A percentile compares a stretch with the other conserved stretches of the same genome.
Conservation (phyloP, 2,329 filamentous ascomycete genomes). For the Aureobasidium sp. region DNA sequence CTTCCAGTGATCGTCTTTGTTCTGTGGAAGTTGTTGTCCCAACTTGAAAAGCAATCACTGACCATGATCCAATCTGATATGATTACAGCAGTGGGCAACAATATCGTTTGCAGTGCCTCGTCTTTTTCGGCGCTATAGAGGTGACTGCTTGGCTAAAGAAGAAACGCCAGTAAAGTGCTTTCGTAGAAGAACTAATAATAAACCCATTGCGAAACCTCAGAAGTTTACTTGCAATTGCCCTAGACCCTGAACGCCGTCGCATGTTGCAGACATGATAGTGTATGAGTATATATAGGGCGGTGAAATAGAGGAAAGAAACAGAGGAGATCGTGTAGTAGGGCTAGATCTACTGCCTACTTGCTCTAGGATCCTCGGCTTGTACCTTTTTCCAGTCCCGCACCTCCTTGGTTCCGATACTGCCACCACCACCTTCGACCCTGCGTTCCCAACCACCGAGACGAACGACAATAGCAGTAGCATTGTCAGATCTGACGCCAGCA, state of each 20-base stretch:
- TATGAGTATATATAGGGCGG: not conserved
- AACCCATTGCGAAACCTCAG: not conserved
- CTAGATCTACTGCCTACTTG: slow-evolving; percentile 2
- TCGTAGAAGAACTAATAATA: not conserved
- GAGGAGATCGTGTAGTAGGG: not conserved
- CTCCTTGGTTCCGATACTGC: slow-evolving; percentile 87
- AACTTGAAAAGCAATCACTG: no score
- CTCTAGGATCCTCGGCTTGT: slow-evolving; percentile 68
- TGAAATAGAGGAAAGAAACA: not conserved
- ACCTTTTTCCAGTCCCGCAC: slow-evolving; percentile 73
- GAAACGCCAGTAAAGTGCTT: not conserved
- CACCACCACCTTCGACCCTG: slow-evolving; percentile 74
- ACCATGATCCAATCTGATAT: no score
- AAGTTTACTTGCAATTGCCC: not conserved
- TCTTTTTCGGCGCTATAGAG: no score
- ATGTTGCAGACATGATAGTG: not conserved
- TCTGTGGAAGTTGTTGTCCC: no score
- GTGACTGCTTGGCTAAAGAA: not conserved
- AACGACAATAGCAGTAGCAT: slow-evolving; percentile 58
- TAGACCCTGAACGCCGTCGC: not conserved
- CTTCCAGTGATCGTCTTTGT: no score
- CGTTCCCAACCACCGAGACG: slow-evolving; percentile 60
- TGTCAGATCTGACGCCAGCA: slow-evolving; percentile 54
- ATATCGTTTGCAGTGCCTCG: no score
- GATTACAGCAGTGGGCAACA: no score